Conservation (phyloP, 805 yeast species). For the Metschnikowia gruessii region DNA sequence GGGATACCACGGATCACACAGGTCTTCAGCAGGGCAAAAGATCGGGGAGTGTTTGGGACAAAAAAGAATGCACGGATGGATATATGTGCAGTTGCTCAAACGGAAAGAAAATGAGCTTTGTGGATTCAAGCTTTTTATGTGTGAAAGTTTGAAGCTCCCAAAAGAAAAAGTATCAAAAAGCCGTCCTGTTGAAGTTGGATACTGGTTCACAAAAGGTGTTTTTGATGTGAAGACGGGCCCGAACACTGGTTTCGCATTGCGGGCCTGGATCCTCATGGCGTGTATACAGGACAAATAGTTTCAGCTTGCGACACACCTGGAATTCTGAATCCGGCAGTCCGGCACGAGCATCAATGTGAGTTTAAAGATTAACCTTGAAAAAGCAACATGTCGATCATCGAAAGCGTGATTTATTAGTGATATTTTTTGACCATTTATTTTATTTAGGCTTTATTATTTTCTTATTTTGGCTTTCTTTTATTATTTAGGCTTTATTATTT, state of each 20-base stretch:
- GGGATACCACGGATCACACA: neutral
- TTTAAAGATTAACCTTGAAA: too few relatives aligned
- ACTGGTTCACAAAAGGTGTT: conserved; percentile 7
- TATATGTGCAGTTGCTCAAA: too few relatives aligned
- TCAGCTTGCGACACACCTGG: neutral
- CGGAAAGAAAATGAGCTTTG: too few relatives aligned
- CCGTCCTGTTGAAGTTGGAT: neutral
- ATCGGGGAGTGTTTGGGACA: neutral
- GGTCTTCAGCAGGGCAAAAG: neutral
- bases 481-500: too few relatives aligned
- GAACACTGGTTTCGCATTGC: conserved; percentile 10
- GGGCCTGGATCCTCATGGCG: conserved; percentile 2
- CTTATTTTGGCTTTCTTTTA: too few relatives aligned
- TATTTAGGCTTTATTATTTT: too few relatives aligned
- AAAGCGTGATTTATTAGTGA: too few relatives aligned
- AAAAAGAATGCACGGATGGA: neutral
- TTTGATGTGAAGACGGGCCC: conserved; percentile 2
- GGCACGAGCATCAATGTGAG: neutral
- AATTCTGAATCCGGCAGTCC: neutral
- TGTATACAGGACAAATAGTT: conserved; percentile 2
- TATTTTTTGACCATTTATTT: too few relatives aligned
- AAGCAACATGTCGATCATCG: too few relatives aligned
- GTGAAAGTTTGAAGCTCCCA: neutral
- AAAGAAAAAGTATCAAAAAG: neutral
- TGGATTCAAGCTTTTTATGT: neutral